Evolutionary conservation across 2,329 filamentous ascomycete species (phyloP).

Genomic region (Fusarium udum): DNA sequence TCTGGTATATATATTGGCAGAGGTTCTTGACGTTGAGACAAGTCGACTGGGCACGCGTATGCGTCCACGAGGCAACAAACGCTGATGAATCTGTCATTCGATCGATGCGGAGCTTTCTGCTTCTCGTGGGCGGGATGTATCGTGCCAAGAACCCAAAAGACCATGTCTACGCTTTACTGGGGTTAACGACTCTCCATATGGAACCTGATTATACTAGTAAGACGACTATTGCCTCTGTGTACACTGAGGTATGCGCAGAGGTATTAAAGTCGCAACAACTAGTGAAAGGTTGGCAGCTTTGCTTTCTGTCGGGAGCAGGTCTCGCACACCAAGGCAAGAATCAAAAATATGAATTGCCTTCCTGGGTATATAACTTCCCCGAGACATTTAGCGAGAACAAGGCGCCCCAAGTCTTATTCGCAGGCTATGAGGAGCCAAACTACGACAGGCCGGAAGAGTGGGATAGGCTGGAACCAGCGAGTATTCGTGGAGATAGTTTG

Average conservation of each 20-base stretch:
- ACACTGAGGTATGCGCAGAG: neutral
- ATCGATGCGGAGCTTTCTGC: neutral
- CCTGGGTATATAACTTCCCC: neutral
- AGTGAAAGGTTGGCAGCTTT: neutral
- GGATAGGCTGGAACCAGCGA: neutral
- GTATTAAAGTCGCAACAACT: neutral
- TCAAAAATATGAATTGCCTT: neutral
- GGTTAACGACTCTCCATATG: neutral
- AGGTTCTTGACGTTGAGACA: neutral
- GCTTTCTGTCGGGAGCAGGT: neutral
- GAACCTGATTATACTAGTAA: neutral
- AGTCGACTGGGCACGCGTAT: neutral
- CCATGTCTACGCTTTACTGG: conserved; percentile 1
- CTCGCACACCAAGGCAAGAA: fast-evolving
- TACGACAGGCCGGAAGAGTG: neutral
- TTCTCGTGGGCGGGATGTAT: neutral
- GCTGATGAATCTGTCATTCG: neutral
- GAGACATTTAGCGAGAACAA: neutral
- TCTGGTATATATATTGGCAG: neutral
- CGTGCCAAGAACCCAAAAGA: neutral
- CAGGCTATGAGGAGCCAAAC: neutral
- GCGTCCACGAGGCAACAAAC: fast-evolving
- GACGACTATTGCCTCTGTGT: neutral
- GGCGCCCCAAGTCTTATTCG: neutral
- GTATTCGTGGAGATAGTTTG: neutral